Evolutionary conservation across 2,329 filamentous ascomycete genomes (phyloP), one percentile per base, ranked within the genome.

Genomic region (Bipolaris gigantea): DNA sequence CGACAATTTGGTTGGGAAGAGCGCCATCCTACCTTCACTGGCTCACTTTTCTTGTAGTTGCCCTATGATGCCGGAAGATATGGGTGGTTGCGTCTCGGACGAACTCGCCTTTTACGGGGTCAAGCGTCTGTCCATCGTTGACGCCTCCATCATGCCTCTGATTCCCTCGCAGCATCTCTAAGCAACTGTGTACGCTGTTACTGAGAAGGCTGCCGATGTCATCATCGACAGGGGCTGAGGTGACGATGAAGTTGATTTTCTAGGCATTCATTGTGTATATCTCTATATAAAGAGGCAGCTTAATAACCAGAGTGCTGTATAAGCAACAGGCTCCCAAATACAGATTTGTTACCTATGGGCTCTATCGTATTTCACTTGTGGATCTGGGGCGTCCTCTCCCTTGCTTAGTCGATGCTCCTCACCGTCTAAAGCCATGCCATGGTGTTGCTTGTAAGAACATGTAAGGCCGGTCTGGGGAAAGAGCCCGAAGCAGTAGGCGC

Each of bases 51-150:
- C 56, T 27, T 64, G 71, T 10, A 66, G 59, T 1, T 67, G 65
- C 27, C 66, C 69, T 0, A 75, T 73, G 73, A 66, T 73, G 65
- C 65, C 69, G 7, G 67, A 68, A 51, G 59, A 62, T 34, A 42
- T 59, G 40, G 72, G 70, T 16, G 70, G 69, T 1, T 65, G 65
- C 36, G 70, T 74, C 1, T 66, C 61, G 1, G 32, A 60, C 8
- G 47, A 65, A 41, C 50, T 74, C 25, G 60, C 58, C 30, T 69
- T 73, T 32, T 66, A 73, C 53, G 72, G 72, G 2, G 56, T 69
- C 3, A 46, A 64, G 30, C 50, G 57, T 33, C 23, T 73, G 53
- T 63, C 64, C 1, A 62, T 73, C 35, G 62, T 72, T 5, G 70
- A 72, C 53, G 70, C 69, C 3, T 67, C 63, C 1, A 68, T 73